These are phyloP conservation scores for Ambrosiella xylebori DNA, from an alignment of 2,329 filamentous ascomycete species.

Conservation along the genomic window DNA sequence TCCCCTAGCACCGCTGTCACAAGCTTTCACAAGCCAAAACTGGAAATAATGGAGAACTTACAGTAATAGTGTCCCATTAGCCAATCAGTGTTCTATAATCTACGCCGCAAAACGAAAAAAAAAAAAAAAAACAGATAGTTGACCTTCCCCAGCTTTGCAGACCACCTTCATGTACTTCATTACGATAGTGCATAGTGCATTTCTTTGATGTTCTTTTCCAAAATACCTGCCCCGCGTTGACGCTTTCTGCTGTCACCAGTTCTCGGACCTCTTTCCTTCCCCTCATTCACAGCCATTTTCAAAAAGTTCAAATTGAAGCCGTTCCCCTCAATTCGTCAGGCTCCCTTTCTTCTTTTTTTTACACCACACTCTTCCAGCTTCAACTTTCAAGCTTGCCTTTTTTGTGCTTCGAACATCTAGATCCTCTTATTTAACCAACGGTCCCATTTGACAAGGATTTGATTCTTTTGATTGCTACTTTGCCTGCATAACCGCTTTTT, in stretches of 20 bases:
- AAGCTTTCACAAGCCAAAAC: slow-evolving; percentile 6
- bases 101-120: neutral
- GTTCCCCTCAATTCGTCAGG: neutral
- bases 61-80: neutral
- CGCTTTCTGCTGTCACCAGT: neutral
- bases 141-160: neutral
- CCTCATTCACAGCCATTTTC: neutral
- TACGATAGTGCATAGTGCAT: neutral
- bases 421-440: neutral
- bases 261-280: slow-evolving; percentile 5
- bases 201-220: neutral
- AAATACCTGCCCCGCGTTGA: neutral
- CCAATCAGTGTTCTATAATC: neutral
- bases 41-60: neutral
- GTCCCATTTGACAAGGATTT: neutral
- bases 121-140: slow-evolving; percentile 6
- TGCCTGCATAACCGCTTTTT: neutral
- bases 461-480: neutral
- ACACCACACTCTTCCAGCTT: neutral
- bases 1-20: neutral
- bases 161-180: neutral
- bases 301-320: slow-evolving; percentile 1
- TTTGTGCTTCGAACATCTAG: neutral
- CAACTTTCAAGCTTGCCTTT: neutral
- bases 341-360: slow-evolving; percentile 4